Conservation (phyloP, 2,329 filamentous ascomycete species). For the Claviceps pazoutovae region DNA sequence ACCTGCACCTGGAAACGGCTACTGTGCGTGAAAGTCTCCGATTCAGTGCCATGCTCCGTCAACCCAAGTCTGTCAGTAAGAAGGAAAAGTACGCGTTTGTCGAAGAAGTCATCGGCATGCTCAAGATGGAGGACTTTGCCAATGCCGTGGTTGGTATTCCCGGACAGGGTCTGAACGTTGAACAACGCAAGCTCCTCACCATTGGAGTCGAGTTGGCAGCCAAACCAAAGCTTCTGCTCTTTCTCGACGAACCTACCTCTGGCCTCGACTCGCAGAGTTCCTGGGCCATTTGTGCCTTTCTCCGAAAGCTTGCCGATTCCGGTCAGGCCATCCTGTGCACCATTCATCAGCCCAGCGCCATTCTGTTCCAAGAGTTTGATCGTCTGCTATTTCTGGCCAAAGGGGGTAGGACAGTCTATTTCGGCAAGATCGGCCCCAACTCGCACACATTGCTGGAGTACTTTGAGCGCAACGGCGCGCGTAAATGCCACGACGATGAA, state of each 20-base stretch:
- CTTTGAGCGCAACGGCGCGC: constrained; percentile 51
- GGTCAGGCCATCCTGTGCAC: constrained; percentile 42
- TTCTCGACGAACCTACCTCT: constrained; percentile 46
- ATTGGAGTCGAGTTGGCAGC: constrained; percentile 46
- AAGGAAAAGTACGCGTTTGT: constrained; percentile 48
- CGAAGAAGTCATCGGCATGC: constrained; percentile 50
- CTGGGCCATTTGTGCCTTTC: constrained; percentile 48
- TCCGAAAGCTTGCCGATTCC: constrained; percentile 44
- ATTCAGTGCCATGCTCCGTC: constrained; percentile 44
- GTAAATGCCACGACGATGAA: constrained; percentile 43
- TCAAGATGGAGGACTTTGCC: constrained; percentile 53
- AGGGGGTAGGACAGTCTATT: constrained; percentile 55
- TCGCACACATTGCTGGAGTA: constrained; percentile 44
- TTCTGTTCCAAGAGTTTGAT: constrained; percentile 43
- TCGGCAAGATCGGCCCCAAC: constrained; percentile 50
- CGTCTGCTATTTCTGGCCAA: constrained; percentile 48
- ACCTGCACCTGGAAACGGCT: constrained; percentile 41
- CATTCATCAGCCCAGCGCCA: constrained; percentile 40
- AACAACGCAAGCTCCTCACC: constrained; percentile 47
- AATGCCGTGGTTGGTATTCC: constrained; percentile 51
- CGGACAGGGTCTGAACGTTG: constrained; percentile 46
- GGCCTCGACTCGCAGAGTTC: constrained; percentile 51
- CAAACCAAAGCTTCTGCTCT: constrained; percentile 43
- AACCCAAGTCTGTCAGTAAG: constrained; percentile 37
- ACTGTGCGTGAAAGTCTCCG: constrained; percentile 40